A percentile compares a stretch with the other conserved stretches of the same genome.
These are phyloP conservation scores for Plectosphaerella plurivora DNA, from an alignment of 2,329 filamentous ascomycete species.

Conservation along the genomic window DNA sequence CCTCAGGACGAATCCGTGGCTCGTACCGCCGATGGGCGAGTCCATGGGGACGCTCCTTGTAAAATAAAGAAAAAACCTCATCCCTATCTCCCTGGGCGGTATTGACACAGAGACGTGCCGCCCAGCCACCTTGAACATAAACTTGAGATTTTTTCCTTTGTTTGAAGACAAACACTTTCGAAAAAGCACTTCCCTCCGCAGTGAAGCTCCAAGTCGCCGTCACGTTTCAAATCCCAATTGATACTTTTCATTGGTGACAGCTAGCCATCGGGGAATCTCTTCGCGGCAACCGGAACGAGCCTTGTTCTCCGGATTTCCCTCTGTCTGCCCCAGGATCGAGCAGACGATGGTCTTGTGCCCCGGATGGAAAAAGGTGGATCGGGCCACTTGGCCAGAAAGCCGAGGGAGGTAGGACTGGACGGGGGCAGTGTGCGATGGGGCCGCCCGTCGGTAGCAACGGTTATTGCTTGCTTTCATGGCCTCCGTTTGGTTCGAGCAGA, in stretches of 20 bases:
- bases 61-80: constrained; percentile 1
- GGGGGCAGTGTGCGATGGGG: background rate
- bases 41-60: background rate
- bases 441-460: too few species aligned
- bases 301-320: background rate
- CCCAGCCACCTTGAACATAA: background rate
- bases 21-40: background rate
- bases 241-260: background rate
- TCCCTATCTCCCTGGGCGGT: background rate
- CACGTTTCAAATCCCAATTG: background rate
- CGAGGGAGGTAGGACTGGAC: background rate
- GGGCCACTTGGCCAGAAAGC: background rate
- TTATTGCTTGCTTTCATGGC: background rate
- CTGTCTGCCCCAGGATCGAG: background rate
- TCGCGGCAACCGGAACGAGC: background rate
- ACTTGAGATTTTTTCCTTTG: background rate
- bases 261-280: background rate
- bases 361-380: background rate
- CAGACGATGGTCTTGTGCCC: background rate
- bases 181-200: background rate
- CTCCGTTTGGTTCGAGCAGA: background rate
- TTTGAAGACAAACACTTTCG: background rate
- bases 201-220: background rate
- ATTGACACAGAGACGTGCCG: background rate
- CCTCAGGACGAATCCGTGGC: background rate